phyloP scores from a whole-genome alignment of 2,329 filamentous ascomycete genomes.

The Aspergillus sp. region DNA sequence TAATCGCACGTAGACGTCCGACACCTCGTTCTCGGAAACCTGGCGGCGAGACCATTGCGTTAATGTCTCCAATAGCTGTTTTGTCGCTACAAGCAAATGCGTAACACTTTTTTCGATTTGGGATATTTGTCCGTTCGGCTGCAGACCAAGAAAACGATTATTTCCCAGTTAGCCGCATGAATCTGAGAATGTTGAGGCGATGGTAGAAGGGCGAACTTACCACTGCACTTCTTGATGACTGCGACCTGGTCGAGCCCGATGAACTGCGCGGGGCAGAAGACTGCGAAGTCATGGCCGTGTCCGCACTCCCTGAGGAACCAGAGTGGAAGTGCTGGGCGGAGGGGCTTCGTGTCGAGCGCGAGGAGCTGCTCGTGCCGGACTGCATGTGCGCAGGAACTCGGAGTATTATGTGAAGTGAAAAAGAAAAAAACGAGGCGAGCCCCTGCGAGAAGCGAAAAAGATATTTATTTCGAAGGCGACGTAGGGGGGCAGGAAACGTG shows the following conservation, averaged over 20 bases:
- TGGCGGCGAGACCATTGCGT: conserved; percentile 95
- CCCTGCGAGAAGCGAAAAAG: neutral
- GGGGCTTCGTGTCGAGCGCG: conserved; percentile 51
- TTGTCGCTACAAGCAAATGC: conserved; percentile 94
- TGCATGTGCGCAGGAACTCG: conserved; percentile 20
- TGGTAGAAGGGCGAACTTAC: conserved; percentile 48
- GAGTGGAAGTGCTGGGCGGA: conserved; percentile 28
- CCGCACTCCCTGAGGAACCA: conserved; percentile 46
- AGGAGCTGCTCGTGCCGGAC: conserved; percentile 19
- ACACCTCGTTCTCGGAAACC: conserved; percentile 91
- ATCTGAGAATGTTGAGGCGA: neutral
- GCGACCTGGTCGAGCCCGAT: conserved; percentile 64
- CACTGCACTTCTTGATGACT: conserved; percentile 55
- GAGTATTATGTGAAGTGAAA: conserved; percentile 2
- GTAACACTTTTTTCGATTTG: conserved; percentile 99
- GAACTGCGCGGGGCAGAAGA: conserved; percentile 63
- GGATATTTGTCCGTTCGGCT: conserved; percentile 76
- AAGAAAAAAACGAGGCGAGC: neutral
- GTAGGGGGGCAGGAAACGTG: conserved; percentile 13
- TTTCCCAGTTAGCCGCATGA: neutral
- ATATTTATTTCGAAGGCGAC: conserved; percentile 10
- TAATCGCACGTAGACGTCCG: conserved; percentile 94
- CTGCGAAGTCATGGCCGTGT: conserved; percentile 53
- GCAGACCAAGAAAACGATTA: conserved; percentile 13
- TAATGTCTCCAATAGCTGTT: conserved; percentile 93